phyloP scores from a whole-genome alignment of 345 rosid species.

The Bretschneidera sinensis region DNA sequence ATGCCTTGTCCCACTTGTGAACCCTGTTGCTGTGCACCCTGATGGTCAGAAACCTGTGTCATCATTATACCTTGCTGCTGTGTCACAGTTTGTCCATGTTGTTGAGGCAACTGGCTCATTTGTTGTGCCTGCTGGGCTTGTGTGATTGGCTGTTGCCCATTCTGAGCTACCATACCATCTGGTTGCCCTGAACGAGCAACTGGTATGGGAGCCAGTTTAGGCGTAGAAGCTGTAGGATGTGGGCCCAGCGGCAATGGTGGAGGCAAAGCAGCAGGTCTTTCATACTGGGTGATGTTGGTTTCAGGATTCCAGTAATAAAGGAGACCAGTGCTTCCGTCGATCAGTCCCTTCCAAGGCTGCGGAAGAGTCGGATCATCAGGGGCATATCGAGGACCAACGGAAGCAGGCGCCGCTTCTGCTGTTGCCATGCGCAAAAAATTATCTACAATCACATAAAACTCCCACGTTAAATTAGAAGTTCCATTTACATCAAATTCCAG shows the following conservation, averaged over 20 bases:
- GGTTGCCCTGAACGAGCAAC: constrained; percentile 37
- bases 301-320: constrained; percentile 97
- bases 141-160: constrained; percentile 35
- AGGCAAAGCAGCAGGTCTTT: constrained; percentile 60
- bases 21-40: constrained; percentile 32
- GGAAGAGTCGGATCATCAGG: constrained; percentile 96
- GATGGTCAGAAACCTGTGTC: constrained; percentile 36
- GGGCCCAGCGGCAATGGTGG: constrained; percentile 57
- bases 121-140: constrained; percentile 42
- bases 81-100: constrained; percentile 24
- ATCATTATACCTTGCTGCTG: constrained; percentile 35
- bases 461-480: background rate
- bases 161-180: constrained; percentile 37
- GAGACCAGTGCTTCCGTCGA: constrained; percentile 78
- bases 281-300: constrained; percentile 85
- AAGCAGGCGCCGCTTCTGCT: constrained; percentile 44
- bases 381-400: constrained; percentile 80
- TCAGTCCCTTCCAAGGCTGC: constrained; percentile 91
- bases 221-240: constrained; percentile 46
- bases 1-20: constrained; percentile 36
- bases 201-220: constrained; percentile 62
- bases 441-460: constrained; percentile 22
- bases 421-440: constrained; percentile 47
- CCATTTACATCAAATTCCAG: background rate
- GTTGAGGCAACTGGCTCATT: constrained; percentile 42